Conservation (phyloP, 441 rosid genomes). For the Syzygium syzygioides region DNA sequence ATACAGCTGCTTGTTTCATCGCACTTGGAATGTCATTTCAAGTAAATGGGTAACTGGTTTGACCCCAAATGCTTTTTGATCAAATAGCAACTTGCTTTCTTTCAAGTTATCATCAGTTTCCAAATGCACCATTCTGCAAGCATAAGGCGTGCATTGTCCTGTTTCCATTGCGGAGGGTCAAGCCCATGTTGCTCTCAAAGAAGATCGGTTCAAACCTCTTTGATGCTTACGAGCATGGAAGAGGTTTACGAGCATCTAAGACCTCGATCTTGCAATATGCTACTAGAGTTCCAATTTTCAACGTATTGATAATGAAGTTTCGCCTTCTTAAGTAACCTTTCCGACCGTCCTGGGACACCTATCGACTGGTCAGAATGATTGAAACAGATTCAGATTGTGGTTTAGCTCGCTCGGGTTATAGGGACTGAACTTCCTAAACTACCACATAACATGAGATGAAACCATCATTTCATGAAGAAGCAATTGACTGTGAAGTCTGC, state of each 20-base stretch:
- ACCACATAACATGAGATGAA: background rate
- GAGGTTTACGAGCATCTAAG: too few species aligned
- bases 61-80: background rate
- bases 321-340: background rate
- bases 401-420: background rate
- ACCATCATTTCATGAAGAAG: background rate
- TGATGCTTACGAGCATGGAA: background rate
- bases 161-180: background rate
- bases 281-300: background rate
- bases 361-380: background rate
- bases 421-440: background rate
- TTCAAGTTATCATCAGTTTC: background rate
- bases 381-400: background rate
- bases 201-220: background rate
- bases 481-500: background rate
- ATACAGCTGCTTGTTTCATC: background rate
- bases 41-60: background rate
- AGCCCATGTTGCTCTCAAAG: background rate
- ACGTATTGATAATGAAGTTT: background rate
- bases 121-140: background rate
- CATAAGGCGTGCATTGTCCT: background rate
- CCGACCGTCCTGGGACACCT: background rate
- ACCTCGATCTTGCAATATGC: background rate
- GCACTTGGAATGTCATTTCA: background rate
- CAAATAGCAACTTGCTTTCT: background rate